Evolutionary conservation across 768 basidiomycete species (phyloP), one percentile per base, ranked within the genome.

Genomic region (Amanita pallidorosea): DNA sequence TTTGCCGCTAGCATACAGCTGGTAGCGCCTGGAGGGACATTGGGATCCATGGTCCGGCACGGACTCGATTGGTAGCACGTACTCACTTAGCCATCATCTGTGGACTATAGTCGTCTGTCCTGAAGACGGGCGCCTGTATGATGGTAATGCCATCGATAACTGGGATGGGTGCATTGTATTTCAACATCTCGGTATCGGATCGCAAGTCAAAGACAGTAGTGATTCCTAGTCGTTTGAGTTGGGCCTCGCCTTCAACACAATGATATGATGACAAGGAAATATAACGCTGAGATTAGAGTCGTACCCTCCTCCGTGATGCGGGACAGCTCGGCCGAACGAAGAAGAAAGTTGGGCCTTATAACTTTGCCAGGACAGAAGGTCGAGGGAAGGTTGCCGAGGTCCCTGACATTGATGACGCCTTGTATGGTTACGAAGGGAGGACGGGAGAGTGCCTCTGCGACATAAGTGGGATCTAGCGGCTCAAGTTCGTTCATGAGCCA

Each of bases 31-130:
- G 54, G 15, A 35, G 27, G 41, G 54, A n/a, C 34, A 44, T 44
- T 17, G 17, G 31, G 52, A 59, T 59, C 40, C 58, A 59, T 59
- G 54, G 61, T 60, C 55, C 43, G 53, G 60, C 34, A 15, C 5
- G 27, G 43, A 36, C 20, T 43, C 33, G n/a, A 33, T 8, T 44
- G 38, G 52, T 44, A 56, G 58, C 68, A 73, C 70, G 70, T 67
- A 81, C 85, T 67, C 68, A 88, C 87, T 78, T 84, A 58, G 88
- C 83, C 79, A 90, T 84, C 67, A 74, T 79, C 65, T 88, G 83
- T 18, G 87, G 87, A 61, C 85, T 88, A 63, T 89, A 89, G 61
- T 90, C 88, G 61, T 82, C 82, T 42, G 68, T 79, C 57, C 74
- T 67, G 55, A 79, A 79, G n/a, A 89, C 83, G 1, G 88, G 86